These are phyloP conservation scores for Talaromyces sp. DNA, from an alignment of 2,329 filamentous ascomycete genomes.

Conservation along the genomic window DNA sequence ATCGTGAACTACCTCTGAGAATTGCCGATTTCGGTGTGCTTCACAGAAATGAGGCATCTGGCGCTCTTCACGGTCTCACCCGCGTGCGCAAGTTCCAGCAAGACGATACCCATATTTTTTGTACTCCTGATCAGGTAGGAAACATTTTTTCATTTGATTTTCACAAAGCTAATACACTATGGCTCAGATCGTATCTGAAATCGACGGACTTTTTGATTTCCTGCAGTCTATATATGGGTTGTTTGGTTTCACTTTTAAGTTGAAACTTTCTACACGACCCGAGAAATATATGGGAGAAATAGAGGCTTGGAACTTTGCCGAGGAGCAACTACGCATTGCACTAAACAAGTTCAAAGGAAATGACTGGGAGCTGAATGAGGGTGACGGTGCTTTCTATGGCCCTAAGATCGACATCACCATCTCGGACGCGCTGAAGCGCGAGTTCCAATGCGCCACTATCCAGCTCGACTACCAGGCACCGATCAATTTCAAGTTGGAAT, in stretches of 20 bases:
- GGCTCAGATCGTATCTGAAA: constrained; percentile 59
- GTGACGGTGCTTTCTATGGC: constrained; percentile 96
- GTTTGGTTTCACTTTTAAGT: constrained; percentile 83
- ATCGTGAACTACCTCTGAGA: constrained; percentile 82
- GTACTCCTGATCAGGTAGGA: constrained; percentile 65
- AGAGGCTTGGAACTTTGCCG: constrained; percentile 83
- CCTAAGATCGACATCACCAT: constrained; percentile 98
- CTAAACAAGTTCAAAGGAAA: constrained; percentile 70
- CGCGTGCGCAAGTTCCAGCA: constrained; percentile 92
- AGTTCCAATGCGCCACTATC: constrained; percentile 87
- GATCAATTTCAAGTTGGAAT: constrained; percentile 80
- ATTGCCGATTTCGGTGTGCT: constrained; percentile 95
- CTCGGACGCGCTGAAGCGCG: constrained; percentile 75
- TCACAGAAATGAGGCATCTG: constrained; percentile 91
- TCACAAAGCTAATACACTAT: not conserved
- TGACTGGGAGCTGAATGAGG: constrained; percentile 85
- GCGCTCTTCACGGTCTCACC: constrained; percentile 83
- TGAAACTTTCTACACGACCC: constrained; percentile 85
- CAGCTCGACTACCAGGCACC: constrained; percentile 87
- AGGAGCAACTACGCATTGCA: constrained; percentile 71
- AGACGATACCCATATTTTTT: constrained; percentile 96
- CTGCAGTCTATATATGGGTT: constrained; percentile 72
- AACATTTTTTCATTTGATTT: not conserved
- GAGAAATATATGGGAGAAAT: constrained; percentile 86
- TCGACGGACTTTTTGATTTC: constrained; percentile 82